Percentiles rank a stretch among this genome's conserved stretches.
phyloP scores from a whole-genome alignment of 169 alveolate genomes.

The Plasmodium vinckei region DNA sequence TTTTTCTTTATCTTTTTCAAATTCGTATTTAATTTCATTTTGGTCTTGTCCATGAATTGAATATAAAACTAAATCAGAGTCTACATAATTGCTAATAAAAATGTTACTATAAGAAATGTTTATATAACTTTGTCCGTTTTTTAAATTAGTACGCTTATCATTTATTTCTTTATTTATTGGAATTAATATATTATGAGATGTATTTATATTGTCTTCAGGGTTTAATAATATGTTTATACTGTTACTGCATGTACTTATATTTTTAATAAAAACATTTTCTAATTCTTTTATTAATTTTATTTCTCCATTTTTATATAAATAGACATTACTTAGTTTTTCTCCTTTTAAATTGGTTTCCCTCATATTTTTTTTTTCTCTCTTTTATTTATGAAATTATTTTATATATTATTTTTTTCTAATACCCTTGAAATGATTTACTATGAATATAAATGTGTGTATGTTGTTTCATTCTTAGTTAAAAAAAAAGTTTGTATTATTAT shows the following conservation, averaged over 20 bases:
- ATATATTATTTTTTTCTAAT: background rate
- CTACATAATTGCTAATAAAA: slow-evolving; percentile 13
- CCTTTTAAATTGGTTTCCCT: background rate
- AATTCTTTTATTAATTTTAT: slow-evolving; percentile 28
- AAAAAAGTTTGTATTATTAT: too few species aligned
- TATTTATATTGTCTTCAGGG: background rate
- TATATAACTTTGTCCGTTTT: slow-evolving; percentile 12
- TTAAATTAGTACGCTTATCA: background rate
- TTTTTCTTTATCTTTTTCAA: background rate
- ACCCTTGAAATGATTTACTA: too few species aligned
- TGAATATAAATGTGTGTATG: background rate
- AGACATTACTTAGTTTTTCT: slow-evolving; percentile 43
- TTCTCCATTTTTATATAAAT: slow-evolving; percentile 40
- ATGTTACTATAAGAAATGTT: slow-evolving; percentile 22
- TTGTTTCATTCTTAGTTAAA: background rate
- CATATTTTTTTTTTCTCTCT: background rate
- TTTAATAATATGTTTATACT: slow-evolving; percentile 48
- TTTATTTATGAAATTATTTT: background rate
- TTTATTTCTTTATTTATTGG: background rate
- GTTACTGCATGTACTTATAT: slow-evolving; percentile 26
- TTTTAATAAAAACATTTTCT: slow-evolving; percentile 61
- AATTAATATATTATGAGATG: slow-evolving; percentile 12
- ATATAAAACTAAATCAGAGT: slow-evolving; percentile 31
- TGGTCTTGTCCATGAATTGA: background rate
- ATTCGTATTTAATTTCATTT: background rate